phyloP scores from a whole-genome alignment of 139 green algal genomes.

The Desmodesmus armatus region DNA sequence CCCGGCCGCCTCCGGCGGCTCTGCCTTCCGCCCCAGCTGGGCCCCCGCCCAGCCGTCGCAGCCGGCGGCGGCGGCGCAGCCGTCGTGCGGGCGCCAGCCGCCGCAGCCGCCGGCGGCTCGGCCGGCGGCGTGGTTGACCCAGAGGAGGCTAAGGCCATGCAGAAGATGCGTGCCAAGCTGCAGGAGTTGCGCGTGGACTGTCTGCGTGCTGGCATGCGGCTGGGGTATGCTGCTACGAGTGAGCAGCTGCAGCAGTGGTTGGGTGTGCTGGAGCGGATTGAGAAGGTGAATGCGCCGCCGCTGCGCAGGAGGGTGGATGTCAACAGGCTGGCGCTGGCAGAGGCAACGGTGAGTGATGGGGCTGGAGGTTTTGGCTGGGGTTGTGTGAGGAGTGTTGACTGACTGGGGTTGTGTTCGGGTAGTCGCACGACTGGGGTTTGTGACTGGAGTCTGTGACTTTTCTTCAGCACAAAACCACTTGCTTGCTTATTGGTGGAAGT shows the following conservation, averaged over 20 bases:
- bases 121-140: constrained; percentile 50
- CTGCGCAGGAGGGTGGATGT: constrained; percentile 3
- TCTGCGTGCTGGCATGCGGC: constrained; percentile 52
- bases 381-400: too few relatives aligned
- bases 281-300: constrained; percentile 26
- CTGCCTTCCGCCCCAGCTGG: background rate
- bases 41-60: background rate
- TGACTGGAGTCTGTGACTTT: too few relatives aligned
- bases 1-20: background rate
- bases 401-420: too few relatives aligned
- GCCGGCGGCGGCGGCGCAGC: background rate
- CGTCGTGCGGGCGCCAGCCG: too few relatives aligned
- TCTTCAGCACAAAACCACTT: too few relatives aligned
- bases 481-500: too few relatives aligned
- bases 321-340: constrained; percentile 30
- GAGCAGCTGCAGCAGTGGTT: constrained; percentile 41
- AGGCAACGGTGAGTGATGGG: constrained; percentile 5
- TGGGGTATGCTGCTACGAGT: constrained; percentile 49
- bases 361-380: background rate
- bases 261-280: constrained; percentile 34
- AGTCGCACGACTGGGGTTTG: background rate
- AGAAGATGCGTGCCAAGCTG: constrained; percentile 48
- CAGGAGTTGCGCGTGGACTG: constrained; percentile 60
- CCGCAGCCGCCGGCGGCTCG: background rate
- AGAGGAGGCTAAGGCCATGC: constrained; percentile 46